Evolutionary conservation across 371 early-diverging fungal genomes (phyloP).

Genomic region (Mortierella sp.): DNA sequence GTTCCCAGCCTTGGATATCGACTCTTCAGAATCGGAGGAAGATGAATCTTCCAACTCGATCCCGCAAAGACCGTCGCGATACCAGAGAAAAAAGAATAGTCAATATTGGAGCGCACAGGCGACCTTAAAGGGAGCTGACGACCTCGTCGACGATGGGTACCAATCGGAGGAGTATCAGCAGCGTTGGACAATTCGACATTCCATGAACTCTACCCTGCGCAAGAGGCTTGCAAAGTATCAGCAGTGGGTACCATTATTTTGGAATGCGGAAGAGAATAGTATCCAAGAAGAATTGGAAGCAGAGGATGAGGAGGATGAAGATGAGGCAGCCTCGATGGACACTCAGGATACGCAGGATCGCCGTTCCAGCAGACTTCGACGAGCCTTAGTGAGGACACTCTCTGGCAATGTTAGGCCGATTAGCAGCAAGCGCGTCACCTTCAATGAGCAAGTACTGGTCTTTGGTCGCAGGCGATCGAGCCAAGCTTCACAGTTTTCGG

Average conservation of each 20-base stretch:
- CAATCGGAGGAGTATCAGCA: slow-evolving; percentile 18
- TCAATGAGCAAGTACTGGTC: slow-evolving; percentile 44
- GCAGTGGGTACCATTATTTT: slow-evolving; percentile 33
- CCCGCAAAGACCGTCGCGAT: background rate
- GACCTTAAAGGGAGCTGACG: slow-evolving; percentile 15
- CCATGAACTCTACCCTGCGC: slow-evolving; percentile 47
- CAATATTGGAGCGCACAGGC: slow-evolving; percentile 20
- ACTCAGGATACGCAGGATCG: slow-evolving; percentile 1
- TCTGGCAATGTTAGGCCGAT: slow-evolving; percentile 21
- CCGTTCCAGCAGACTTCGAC: slow-evolving; percentile 11
- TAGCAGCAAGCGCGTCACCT: slow-evolving; percentile 46
- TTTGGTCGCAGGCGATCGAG: slow-evolving; percentile 43
- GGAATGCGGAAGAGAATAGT: slow-evolving; percentile 17
- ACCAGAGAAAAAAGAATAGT: background rate
- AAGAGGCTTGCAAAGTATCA: slow-evolving; percentile 22
- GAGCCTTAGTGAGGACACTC: slow-evolving; percentile 18
- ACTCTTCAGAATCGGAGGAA: slow-evolving; percentile 23
- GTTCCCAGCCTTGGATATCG: slow-evolving; percentile 44
- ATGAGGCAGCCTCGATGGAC: background rate
- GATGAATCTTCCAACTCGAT: background rate
- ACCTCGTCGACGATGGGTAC: slow-evolving; percentile 11
- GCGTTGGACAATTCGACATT: slow-evolving; percentile 9
- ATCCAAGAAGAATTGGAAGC: background rate
- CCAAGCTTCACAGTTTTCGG: slow-evolving; percentile 3
- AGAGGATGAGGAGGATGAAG: background rate